phyloP scores from a whole-genome alignment of 441 rosid genomes.

The Euphorbia corollata region DNA sequence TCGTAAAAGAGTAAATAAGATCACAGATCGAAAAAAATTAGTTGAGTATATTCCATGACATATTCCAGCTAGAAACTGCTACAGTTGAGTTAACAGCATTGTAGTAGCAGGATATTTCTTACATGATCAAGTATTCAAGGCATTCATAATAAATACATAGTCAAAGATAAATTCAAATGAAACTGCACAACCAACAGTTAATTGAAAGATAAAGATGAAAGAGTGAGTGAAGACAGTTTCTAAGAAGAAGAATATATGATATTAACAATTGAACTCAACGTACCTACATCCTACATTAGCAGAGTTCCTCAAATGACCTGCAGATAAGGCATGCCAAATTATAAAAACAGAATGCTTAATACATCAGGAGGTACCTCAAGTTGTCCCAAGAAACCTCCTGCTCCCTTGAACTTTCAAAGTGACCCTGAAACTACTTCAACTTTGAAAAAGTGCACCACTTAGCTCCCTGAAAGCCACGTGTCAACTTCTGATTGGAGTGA shows the following conservation, averaged over 20 bases:
- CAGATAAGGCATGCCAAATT: slow-evolving; percentile 38
- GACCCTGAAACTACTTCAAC: no score
- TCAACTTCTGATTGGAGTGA: no score
- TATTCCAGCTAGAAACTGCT: no score
- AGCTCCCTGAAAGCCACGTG: no score
- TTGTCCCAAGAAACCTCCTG: no score
- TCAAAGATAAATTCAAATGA: background rate
- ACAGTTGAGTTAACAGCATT: background rate
- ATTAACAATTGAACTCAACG: slow-evolving; percentile 23
- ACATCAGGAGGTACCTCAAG: no score
- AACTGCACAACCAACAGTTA: background rate
- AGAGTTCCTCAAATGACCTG: slow-evolving; percentile 44
- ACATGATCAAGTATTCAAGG: background rate
- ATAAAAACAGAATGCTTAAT: slow-evolving; percentile 20
- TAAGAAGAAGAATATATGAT: slow-evolving; percentile 5
- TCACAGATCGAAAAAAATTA: no score
- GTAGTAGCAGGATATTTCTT: background rate
- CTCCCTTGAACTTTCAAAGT: no score
- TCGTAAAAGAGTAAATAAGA: no score
- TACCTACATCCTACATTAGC: slow-evolving; percentile 42
- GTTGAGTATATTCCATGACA: no score
- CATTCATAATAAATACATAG: slow-evolving; percentile 8
- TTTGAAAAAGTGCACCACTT: no score
- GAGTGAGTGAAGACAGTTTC: slow-evolving; percentile 5
- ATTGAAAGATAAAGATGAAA: slow-evolving; percentile 6